phyloP scores from a whole-genome alignment of 2,329 filamentous ascomycete genomes.

The Chaetomium strumarium region DNA sequence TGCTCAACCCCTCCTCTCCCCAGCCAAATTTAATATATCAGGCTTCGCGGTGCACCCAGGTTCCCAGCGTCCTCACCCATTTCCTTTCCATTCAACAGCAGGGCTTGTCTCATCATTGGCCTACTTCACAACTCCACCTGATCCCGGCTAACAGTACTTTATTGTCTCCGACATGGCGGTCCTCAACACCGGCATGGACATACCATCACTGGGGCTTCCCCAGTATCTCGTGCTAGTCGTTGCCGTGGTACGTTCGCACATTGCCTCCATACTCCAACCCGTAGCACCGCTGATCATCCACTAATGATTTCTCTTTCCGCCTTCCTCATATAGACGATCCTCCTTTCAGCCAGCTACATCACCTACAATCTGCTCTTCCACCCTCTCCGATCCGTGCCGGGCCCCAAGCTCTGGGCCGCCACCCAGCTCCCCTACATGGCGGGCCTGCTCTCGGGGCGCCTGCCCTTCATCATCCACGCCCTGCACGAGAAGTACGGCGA shows the following conservation, averaged over 20 bases:
- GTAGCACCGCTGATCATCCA: background rate
- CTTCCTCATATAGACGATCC: background rate
- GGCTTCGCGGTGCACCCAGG: too few species aligned
- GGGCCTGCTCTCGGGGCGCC: slow-evolving; percentile 1
- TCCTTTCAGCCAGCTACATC: background rate
- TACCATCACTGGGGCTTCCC: background rate
- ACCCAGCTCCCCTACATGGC: slow-evolving; percentile 14
- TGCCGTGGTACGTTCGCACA: background rate
- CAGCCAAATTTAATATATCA: too few species aligned
- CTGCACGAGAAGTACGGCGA: slow-evolving; percentile 19
- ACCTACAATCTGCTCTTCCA: slow-evolving; percentile 20
- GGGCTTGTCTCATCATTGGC: background rate
- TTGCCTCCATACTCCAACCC: background rate
- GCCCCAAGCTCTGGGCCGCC: slow-evolving; percentile 14
- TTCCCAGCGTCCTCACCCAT: too few species aligned
- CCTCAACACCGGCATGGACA: background rate
- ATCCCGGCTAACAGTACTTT: background rate
- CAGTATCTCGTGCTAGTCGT: background rate
- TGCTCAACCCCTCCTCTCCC: too few species aligned
- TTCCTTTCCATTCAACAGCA: too few species aligned
- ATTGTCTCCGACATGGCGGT: background rate
- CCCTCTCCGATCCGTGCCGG: slow-evolving; percentile 14
- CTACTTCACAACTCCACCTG: background rate
- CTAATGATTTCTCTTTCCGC: background rate
- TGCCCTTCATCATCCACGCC: background rate